Base-by-base conservation (phyloP, 2,329 filamentous ascomycete species). In the Rhynchosporium secalis region DNA sequence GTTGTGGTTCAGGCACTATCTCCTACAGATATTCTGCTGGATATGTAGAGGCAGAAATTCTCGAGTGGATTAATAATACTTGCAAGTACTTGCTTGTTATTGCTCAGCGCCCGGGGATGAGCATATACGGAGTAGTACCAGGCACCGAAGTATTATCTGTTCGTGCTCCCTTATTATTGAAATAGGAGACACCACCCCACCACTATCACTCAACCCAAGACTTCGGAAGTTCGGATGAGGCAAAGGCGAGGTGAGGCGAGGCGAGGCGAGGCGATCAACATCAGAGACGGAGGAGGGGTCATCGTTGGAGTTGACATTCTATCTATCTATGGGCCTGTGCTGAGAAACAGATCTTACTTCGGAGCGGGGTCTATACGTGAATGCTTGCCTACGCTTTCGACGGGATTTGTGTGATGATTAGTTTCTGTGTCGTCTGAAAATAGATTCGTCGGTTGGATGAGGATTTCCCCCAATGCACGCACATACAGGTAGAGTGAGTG, bases 391-490 rank as follows among this genome's bases (percentile, higher is more conserved):
- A 20, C 20, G 20, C 20, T 20, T 20, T 20, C 20, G 20, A 20
- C 20, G 20, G 43, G 28, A 29, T 20, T 4, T 31, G 20, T 15
- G 33, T n/a, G 13, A n/a, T 8, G 3, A 13, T 8, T 40, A 8
- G 2, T 28, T 28, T 52, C 49, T 28, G 33, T 54, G 33, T 41
- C 52, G 4, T 54, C 60, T 62, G 54, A 58, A 62, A 62, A 62
- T 62, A 58, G 60, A n/a, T 9, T 13, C 49, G 29, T 48, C 41
- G 60, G 56, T 46, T 49, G 56, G 43, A 59, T 56, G 61, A 48
- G 41, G 15, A 29, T 31, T n/a, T 40, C 29, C 31, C 48, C 26
- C n/a, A 47, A 38, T 43, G 41, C 40, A 54, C 58, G 33, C 20
- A 20, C 20, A 49, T 10, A 55, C 36, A 43, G 52, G 20, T 15